Conservation (phyloP, 2,329 filamentous ascomycete species). For the Pseudocercospora vitis region DNA sequence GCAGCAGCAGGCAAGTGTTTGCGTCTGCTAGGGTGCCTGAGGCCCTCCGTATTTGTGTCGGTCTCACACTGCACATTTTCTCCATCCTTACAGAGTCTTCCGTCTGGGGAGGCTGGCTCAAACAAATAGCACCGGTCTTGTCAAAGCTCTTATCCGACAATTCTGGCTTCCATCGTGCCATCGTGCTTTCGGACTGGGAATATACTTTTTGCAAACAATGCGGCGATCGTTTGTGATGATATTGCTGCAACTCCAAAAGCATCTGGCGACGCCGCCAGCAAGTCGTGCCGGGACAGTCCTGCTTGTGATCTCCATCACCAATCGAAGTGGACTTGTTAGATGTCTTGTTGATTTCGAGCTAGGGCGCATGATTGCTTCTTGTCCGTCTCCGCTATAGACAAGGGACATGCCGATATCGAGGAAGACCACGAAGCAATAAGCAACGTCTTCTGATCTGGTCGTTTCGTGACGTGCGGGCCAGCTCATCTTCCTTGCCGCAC, state of each 20-base stretch:
- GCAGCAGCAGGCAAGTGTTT: background rate
- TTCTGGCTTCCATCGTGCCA: too few species aligned
- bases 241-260: slow-evolving; percentile 11
- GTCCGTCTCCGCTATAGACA: slow-evolving; percentile 14
- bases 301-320: slow-evolving; percentile 6
- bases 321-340: slow-evolving; percentile 17
- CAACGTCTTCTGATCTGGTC: slow-evolving; percentile 41
- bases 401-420: slow-evolving; percentile 45
- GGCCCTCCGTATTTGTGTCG: background rate
- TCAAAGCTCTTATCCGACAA: too few species aligned
- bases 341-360: slow-evolving; percentile 27
- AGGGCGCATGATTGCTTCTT: slow-evolving; percentile 25
- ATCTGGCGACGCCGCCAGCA: slow-evolving; percentile 14
- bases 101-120: too few species aligned
- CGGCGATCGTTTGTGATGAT: slow-evolving; percentile 9
- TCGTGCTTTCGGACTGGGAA: background rate
- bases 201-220: slow-evolving; percentile 14
- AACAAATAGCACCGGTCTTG: too few species aligned
- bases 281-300: slow-evolving; percentile 12
- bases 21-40: background rate
- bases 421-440: slow-evolving; percentile 48
- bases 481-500: slow-evolving; percentile 22
- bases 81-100: too few species aligned
- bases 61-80: background rate
- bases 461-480: slow-evolving; percentile 20